phyloP scores from a whole-genome alignment of 768 basidiomycete genomes.

The Symmetrospora coprosmae region DNA sequence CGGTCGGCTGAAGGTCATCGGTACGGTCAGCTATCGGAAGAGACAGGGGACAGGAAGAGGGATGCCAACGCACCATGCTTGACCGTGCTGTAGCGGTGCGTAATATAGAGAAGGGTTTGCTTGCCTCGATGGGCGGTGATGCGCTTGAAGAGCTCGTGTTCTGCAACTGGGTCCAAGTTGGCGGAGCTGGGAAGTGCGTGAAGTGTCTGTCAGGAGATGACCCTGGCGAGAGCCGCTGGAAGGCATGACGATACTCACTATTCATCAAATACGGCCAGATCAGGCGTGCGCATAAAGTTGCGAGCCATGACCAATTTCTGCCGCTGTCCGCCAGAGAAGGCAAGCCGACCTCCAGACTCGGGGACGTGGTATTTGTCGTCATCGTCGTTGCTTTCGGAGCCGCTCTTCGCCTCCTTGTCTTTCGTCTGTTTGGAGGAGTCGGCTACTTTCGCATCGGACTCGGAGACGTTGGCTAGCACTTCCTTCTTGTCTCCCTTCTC shows the following conservation, averaged over 20 bases:
- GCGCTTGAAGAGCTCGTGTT: conserved; percentile 10
- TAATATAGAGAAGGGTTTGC: conserved; percentile 20
- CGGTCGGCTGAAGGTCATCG: not conserved
- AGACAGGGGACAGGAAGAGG: not conserved
- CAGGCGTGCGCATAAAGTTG: not conserved
- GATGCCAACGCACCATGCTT: not conserved
- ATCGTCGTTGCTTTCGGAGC: not conserved
- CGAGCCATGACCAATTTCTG: not conserved
- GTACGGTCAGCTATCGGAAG: not conserved
- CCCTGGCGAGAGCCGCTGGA: not conserved
- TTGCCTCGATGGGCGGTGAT: conserved; percentile 5
- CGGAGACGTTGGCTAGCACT: too few species aligned
- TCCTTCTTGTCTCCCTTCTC: conserved; percentile 7
- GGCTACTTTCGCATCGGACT: too few species aligned
- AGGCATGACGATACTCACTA: not conserved
- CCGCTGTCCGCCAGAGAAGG: conserved; percentile 20
- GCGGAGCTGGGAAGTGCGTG: not conserved
- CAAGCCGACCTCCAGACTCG: not conserved
- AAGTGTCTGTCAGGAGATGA: not conserved
- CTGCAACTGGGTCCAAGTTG: conserved; percentile 17
- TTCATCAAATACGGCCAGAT: conserved; percentile 1
- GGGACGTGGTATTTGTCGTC: not conserved
- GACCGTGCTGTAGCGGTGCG: conserved; percentile 16
- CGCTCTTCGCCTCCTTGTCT: not conserved
- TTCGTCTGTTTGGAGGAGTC: not conserved